Conservation (phyloP, 257 asterid species). For the Solanum chaucha region DNA sequence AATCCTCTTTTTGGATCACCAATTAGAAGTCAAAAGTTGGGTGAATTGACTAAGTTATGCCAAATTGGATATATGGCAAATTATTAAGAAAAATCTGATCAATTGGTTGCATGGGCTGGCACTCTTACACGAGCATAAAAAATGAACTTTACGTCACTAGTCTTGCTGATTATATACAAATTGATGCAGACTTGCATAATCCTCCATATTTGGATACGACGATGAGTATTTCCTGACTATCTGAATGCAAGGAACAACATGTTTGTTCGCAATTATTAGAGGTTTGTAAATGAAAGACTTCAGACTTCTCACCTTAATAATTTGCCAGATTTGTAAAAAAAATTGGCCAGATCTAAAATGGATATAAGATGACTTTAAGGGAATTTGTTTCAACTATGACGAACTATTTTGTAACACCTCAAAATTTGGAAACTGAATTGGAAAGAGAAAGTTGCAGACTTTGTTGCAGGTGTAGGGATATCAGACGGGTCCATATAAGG, state of each 20-base stretch:
- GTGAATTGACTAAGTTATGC: not conserved
- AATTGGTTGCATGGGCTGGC: not conserved
- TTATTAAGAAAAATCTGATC: no score
- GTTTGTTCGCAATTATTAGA: no score
- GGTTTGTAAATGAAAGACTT: not conserved
- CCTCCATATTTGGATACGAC: not conserved
- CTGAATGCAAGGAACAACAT: not conserved
- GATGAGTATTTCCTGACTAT: not conserved
- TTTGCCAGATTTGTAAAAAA: not conserved
- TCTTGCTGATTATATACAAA: not conserved
- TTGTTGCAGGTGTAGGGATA: no score
- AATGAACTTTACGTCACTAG: no score
- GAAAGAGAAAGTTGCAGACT: no score
- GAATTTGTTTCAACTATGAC: not conserved
- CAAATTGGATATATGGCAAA: not conserved
- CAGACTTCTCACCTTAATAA: not conserved
- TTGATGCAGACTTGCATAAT: not conserved
- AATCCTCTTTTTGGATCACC: not conserved
- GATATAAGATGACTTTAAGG: not conserved
- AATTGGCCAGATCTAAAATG: not conserved
- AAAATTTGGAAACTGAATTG: no score
- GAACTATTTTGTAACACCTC: no score
- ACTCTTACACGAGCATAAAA: not conserved
- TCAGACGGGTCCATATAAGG: no score
- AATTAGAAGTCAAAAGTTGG: not conserved